phyloP scores from a whole-genome alignment of 1,284 basidiomycete species.

The Ceratobasidium sp. region DNA sequence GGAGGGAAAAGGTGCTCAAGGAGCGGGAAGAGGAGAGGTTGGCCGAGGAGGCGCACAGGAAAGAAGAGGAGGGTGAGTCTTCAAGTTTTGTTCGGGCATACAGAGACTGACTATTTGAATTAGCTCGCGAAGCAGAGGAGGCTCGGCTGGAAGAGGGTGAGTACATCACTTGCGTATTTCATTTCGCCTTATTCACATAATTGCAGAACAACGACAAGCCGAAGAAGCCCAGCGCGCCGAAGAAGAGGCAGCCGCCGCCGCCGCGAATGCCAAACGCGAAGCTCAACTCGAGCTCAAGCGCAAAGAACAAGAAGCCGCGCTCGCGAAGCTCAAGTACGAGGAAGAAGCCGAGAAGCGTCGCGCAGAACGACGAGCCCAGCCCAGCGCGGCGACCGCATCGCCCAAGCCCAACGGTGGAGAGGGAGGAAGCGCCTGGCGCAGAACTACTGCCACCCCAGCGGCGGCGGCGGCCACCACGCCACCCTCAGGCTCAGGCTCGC shows the following conservation, averaged over 20 bases:
- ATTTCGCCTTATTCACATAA: not conserved
- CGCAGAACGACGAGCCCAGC: constrained; percentile 53
- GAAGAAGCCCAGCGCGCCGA: constrained; percentile 58
- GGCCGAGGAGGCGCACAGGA: constrained; percentile 65
- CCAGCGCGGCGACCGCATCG: constrained; percentile 44
- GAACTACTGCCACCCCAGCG: constrained; percentile 34
- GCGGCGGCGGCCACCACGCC: constrained; percentile 51
- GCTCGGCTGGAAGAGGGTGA: constrained; percentile 58
- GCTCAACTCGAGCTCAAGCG: constrained; percentile 58
- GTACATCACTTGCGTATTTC: not conserved
- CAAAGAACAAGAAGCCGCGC: constrained; percentile 71
- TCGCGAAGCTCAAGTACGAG: constrained; percentile 75
- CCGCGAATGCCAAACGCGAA: constrained; percentile 64
- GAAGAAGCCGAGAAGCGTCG: constrained; percentile 80
- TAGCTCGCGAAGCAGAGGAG: constrained; percentile 71
- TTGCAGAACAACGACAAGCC: constrained; percentile 47
- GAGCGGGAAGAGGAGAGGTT: constrained; percentile 72
- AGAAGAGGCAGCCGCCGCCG: constrained; percentile 66
- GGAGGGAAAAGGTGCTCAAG: constrained; percentile 69
- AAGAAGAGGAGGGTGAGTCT: constrained; percentile 65
- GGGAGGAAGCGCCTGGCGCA: constrained; percentile 18
- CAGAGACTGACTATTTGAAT: constrained; percentile 14
- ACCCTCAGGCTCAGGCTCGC: constrained; percentile 51
- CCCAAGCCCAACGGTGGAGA: constrained; percentile 33
- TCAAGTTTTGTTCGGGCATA: constrained; percentile 60